A percentile compares a stretch with the other conserved stretches of the same genome.
Conservation (phyloP, 441 rosid species). For the Corymbia calophylla region DNA sequence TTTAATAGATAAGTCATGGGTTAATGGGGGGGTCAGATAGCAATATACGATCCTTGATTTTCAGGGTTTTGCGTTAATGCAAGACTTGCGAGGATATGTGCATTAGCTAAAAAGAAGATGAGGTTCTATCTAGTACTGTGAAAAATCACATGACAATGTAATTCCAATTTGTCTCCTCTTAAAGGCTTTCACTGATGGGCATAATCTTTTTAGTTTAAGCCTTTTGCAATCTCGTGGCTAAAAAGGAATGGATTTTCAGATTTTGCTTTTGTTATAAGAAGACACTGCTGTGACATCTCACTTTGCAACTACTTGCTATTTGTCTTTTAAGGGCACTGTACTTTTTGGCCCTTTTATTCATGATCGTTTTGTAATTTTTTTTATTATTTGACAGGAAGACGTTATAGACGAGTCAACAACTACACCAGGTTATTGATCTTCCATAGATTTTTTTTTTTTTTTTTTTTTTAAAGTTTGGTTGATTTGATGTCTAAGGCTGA, state of each 20-base stretch:
- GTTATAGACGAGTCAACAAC: conserved; percentile 38
- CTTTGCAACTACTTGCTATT: not conserved
- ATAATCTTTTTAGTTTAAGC: not conserved
- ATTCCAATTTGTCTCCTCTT: not conserved
- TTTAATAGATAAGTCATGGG: not conserved
- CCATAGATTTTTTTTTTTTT: not conserved
- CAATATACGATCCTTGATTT: not conserved
- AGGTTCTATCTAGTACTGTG: not conserved
- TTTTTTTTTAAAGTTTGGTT: not conserved
- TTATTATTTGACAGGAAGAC: conserved; percentile 38
- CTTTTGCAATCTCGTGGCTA: not conserved
- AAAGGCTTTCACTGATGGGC: not conserved
- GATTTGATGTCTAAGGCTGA: not conserved
- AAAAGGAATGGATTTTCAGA: not conserved
- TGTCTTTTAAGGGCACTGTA: not conserved
- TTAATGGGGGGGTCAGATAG: not conserved
- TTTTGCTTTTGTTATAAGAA: not conserved
- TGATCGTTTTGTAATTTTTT: not conserved
- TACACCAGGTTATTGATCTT: conserved; percentile 37
- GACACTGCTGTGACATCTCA: not conserved
- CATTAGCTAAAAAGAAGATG: not conserved
- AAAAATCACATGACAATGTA: not conserved
- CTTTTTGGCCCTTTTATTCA: not conserved
- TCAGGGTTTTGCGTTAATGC: not conserved
- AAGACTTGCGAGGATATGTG: not conserved